A percentile compares a stretch with the other conserved stretches of the same genome.
Conservation (phyloP, 1,284 basidiomycete species). For the Laetiporus sulphureus region DNA sequence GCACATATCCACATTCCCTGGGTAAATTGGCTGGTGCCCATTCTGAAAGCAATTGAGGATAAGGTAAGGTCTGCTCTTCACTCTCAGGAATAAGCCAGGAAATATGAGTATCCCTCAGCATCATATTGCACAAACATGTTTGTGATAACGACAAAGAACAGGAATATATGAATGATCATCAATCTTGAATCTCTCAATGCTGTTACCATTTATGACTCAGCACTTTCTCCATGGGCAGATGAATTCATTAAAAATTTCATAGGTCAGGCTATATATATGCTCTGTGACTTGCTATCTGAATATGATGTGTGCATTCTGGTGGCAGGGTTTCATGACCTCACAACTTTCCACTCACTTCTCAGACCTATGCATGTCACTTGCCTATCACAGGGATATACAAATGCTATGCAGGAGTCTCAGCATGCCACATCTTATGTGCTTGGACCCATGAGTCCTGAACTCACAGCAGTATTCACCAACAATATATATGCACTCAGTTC, state of each 20-base stretch:
- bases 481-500: conserved; percentile 24
- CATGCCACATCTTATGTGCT: conserved; percentile 18
- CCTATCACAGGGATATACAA: conserved; percentile 23
- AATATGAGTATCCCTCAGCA: conserved; percentile 24
- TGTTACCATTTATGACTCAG: conserved; percentile 25
- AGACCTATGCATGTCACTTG: conserved; percentile 15
- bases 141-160: conserved; percentile 26
- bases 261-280: conserved; percentile 6
- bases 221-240: conserved; percentile 22
- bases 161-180: conserved; percentile 20
- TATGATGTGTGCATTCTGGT: conserved; percentile 5
- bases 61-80: conserved; percentile 18
- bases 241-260: conserved; percentile 27
- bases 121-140: conserved; percentile 27
- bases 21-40: conserved; percentile 20
- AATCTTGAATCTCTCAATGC: conserved; percentile 22
- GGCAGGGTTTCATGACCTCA: conserved; percentile 17
- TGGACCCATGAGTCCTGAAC: conserved; percentile 3
- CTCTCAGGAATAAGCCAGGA: conserved; percentile 12
- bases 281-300: conserved; percentile 6
- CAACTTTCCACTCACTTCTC: conserved; percentile 18
- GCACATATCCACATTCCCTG: too few relatives aligned
- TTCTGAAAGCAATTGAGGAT: conserved; percentile 19
- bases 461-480: conserved; percentile 22
- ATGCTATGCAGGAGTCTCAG: conserved; percentile 25